Conservation (phyloP, 768 basidiomycete genomes). For the Mycena galericulata region DNA sequence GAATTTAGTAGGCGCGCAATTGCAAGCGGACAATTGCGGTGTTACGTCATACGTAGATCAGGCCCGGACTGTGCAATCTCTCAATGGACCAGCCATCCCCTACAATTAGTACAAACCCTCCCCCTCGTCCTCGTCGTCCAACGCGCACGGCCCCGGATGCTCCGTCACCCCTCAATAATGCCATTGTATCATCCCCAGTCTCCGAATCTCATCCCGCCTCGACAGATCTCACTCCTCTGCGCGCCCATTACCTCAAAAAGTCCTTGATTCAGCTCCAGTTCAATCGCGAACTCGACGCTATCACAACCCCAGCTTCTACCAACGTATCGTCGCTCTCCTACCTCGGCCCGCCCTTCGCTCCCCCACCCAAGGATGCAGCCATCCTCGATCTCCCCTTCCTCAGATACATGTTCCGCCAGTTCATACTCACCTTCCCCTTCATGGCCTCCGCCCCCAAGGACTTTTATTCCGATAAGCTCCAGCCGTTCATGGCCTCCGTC, state of each 20-base stretch:
- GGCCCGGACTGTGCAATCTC: too few species aligned
- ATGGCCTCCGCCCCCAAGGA: constrained; percentile 88
- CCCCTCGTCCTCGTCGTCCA: neutral
- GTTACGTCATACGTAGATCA: too few species aligned
- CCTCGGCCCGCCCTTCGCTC: constrained; percentile 89
- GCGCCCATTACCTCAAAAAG: constrained; percentile 99
- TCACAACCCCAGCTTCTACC: constrained; percentile 62
- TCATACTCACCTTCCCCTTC: constrained; percentile 95
- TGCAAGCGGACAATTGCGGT: too few species aligned
- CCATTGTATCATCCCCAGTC: constrained; percentile 28
- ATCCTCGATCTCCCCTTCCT: constrained; percentile 86
- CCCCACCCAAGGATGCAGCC: constrained; percentile 69
- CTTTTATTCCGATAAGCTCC: constrained; percentile 95
- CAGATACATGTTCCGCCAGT: constrained; percentile 91
- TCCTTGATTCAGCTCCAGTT: constrained; percentile 91
- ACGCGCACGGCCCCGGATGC: constrained; percentile 10
- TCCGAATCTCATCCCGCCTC: constrained; percentile 16
- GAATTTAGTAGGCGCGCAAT: too few species aligned
- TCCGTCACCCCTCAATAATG: neutral
- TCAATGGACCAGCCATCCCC: constrained; percentile 21
- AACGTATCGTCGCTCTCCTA: constrained; percentile 81
- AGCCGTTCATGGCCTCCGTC: constrained; percentile 90
- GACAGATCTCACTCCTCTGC: constrained; percentile 78
- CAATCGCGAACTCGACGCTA: constrained; percentile 76
- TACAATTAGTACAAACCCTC: too few species aligned